Evolutionary conservation across 2,329 filamentous ascomycete species (phyloP), one percentile per base, ranked within the genome.

Genomic region (Ceratocystiopsis minuta): DNA sequence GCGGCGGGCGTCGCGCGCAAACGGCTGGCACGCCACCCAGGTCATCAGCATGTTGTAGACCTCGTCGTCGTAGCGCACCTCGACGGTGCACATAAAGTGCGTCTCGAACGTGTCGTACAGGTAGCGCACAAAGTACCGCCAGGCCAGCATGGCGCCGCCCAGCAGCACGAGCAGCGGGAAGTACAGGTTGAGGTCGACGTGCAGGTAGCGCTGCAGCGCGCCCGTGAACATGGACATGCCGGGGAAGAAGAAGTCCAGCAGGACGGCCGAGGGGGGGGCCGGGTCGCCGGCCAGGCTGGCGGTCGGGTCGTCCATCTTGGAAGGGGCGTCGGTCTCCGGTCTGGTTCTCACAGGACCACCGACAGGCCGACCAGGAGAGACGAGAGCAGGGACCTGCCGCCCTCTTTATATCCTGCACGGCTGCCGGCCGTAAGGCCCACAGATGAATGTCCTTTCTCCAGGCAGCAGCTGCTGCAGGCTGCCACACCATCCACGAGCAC

Each of bases 41-140:
- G 65, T 66, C 75, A 82, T 80, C 35, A 82, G 52, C 51, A 80
- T 79, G 52, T 77, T 77, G 60, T 80, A 83, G 43, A 80, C 72
- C 54, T 83, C 78, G 50, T 84, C 79, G 44, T 82, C 76, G 24
- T 72, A 67, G 37, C 75, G 68, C 34, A 84, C 70, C 49, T 78
- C 72, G 16, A 78, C 76, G 2, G 68, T 72, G 3, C 72, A 78
- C 64, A 80, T 75, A 50, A 78, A 67, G 50, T 79, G 61, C 6
- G 59, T 51, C 36, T 69, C 62, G 28, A 76, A 48, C 34, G 67
- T 55, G 1, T 56, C 53, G 60, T 63, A 68, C 13, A 71, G 44
- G 49, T 65, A 67, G 3, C 60, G 55, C 41, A 58, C 64, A 37
- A 70, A 53, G 49, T 78, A 78, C 46, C 63, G 63, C 60, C 68